A percentile compares a stretch with the other conserved stretches of the same genome.
Evolutionary conservation across 495 filamentous ascomycete species (phyloP).

Genomic region (Rostrohypoxylon terebratum): DNA sequence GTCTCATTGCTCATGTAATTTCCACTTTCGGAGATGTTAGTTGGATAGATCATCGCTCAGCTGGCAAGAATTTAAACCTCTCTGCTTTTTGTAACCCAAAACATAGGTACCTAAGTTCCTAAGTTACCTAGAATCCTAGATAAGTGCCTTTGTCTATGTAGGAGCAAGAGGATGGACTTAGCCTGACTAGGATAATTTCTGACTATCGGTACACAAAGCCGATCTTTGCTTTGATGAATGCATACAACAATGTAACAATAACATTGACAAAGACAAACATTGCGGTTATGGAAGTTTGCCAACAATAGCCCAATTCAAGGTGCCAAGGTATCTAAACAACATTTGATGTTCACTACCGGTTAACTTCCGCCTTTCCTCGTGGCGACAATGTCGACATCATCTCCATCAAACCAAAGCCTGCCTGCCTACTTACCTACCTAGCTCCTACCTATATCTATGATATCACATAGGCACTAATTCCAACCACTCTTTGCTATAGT

Average conservation of each 20-base stretch:
- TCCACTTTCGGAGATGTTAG: not conserved
- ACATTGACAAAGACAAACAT: not conserved
- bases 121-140: not conserved
- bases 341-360: not conserved
- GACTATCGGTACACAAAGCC: slow-evolving; percentile 33
- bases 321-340: not conserved
- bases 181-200: not conserved
- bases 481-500: too few species aligned
- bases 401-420: too few species aligned
- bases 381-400: too few species aligned
- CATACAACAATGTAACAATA: too few species aligned
- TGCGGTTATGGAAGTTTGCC: not conserved
- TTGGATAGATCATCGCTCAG: not conserved
- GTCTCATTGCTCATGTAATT: not conserved
- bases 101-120: not conserved
- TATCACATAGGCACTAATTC: too few species aligned
- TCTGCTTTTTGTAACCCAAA: too few species aligned
- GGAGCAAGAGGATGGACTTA: not conserved
- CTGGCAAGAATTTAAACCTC: not conserved
- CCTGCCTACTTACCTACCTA: too few species aligned
- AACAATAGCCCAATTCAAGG: not conserved
- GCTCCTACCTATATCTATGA: too few species aligned
- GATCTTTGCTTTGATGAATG: slow-evolving; percentile 3
- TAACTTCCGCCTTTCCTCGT: not conserved
- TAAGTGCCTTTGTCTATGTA: not conserved